Evolutionary conservation across 805 yeast genomes (phyloP).

Genomic region (Yamadazyma akitaensis): DNA sequence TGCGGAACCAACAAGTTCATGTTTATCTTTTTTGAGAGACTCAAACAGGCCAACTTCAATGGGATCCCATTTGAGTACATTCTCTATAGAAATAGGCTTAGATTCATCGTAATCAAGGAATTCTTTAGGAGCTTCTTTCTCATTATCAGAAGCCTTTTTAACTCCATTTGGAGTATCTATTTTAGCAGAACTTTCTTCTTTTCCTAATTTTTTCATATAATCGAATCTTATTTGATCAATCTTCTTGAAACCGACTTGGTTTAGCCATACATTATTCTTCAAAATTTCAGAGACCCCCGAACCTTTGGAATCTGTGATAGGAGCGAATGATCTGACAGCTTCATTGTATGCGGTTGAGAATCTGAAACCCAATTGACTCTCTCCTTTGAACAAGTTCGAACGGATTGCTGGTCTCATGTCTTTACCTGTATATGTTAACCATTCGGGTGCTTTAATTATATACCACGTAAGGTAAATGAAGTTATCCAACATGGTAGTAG

Average conservation of each 20-base stretch:
- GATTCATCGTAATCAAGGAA: slow-evolving; percentile 9
- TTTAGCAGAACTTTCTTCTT: slow-evolving; percentile 7
- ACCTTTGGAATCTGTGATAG: slow-evolving; percentile 31
- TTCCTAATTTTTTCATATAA: slow-evolving; percentile 13
- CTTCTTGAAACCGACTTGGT: slow-evolving; percentile 35
- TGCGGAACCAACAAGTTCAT: slow-evolving; percentile 21
- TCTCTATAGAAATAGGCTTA: slow-evolving; percentile 14
- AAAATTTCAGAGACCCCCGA: slow-evolving; percentile 30
- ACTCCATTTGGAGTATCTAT: slow-evolving; percentile 8
- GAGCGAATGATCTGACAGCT: slow-evolving; percentile 34
- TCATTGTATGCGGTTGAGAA: slow-evolving; percentile 20
- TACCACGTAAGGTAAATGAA: slow-evolving; percentile 47
- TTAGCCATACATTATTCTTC: slow-evolving; percentile 36
- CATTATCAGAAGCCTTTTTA: slow-evolving; percentile 3
- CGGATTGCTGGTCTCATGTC: slow-evolving; percentile 23
- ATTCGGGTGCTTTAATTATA: slow-evolving; percentile 39
- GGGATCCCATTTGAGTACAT: slow-evolving; percentile 37
- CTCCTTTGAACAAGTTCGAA: slow-evolving; percentile 26
- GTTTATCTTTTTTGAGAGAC: slow-evolving; percentile 23
- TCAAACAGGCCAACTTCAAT: slow-evolving; percentile 22
- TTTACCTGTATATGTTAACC: slow-evolving; percentile 34
- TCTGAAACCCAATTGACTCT: slow-evolving; percentile 16
- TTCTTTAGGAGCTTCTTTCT: not conserved
- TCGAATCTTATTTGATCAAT: slow-evolving; percentile 24
- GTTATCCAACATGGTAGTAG: slow-evolving; percentile 36